Evolutionary conservation across 23 red algal species (phyloP).

Genomic region (Gracilaria gracilis): DNA sequence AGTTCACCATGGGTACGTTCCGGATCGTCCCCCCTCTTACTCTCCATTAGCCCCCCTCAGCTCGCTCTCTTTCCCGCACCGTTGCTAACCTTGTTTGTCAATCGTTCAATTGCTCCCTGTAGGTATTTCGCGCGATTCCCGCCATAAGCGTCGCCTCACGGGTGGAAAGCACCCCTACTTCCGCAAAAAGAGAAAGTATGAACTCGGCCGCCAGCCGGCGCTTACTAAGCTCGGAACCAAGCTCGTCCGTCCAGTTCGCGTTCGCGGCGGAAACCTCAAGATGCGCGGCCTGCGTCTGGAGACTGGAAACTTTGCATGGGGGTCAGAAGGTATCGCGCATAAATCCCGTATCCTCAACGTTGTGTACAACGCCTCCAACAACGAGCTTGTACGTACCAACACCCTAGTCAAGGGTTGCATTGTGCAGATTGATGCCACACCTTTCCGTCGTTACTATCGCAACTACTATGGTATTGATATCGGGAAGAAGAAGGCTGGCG

Average conservation of each 20-base stretch:
- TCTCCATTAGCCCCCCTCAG: neutral
- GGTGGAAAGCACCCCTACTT: slow-evolving; percentile 88
- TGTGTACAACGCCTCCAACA: slow-evolving; percentile 99
- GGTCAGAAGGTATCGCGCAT: slow-evolving; percentile 78
- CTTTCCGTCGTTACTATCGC: slow-evolving; percentile 92
- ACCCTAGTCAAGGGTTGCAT: slow-evolving; percentile 98
- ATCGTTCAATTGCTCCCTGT: neutral
- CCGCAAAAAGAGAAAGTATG: slow-evolving; percentile 99
- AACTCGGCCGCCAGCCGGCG: slow-evolving; percentile 91
- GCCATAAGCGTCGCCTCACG: slow-evolving; percentile 97
- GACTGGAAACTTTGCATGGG: slow-evolving; percentile 95
- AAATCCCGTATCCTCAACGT: slow-evolving; percentile 95
- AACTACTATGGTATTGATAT: slow-evolving; percentile 96
- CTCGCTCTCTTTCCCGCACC: neutral
- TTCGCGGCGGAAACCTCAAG: slow-evolving; percentile 97
- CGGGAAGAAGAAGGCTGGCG: slow-evolving; percentile 94
- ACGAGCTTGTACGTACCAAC: slow-evolving; percentile 98
- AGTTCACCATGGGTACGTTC: slow-evolving; percentile 9
- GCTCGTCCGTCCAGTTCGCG: slow-evolving; percentile 93
- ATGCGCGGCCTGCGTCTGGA: slow-evolving; percentile 93
- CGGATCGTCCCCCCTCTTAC: neutral
- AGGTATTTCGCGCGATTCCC: slow-evolving; percentile 95
- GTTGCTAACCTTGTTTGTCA: neutral
- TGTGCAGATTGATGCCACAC: slow-evolving; percentile 95
- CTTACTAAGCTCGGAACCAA: slow-evolving; percentile 93